phyloP scores from a whole-genome alignment of 2,329 filamentous ascomycete species.

The Onygenales sp. region DNA sequence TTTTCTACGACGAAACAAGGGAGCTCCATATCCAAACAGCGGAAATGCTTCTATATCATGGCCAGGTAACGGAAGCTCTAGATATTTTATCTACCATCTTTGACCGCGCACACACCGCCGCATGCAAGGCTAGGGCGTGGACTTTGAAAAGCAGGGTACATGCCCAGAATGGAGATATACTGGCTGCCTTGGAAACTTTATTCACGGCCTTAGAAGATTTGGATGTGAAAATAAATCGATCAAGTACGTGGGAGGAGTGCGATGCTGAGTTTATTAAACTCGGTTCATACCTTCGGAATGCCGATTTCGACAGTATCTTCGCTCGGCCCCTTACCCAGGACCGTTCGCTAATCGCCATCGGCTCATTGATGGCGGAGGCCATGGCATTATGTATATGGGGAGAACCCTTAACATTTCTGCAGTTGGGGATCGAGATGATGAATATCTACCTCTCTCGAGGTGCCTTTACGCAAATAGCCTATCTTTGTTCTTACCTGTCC shows the following conservation, averaged over 20 bases:
- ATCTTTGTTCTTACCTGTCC: slow-evolving; percentile 50
- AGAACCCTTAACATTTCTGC: slow-evolving; percentile 50
- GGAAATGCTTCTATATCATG: slow-evolving; percentile 74
- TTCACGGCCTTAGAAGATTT: slow-evolving; percentile 63
- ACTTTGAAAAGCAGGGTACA: slow-evolving; percentile 73
- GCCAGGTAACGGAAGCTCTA: slow-evolving; percentile 58
- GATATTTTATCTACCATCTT: slow-evolving; percentile 63
- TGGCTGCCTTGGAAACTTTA: slow-evolving; percentile 58
- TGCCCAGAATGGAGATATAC: slow-evolving; percentile 62
- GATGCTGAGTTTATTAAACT: slow-evolving; percentile 63
- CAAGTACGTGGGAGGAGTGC: slow-evolving; percentile 65
- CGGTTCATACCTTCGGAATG: slow-evolving; percentile 49
- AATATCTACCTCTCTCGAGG: slow-evolving; percentile 46
- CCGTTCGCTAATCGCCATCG: slow-evolving; percentile 33
- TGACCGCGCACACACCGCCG: slow-evolving; percentile 56
- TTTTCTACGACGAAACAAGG: slow-evolving; percentile 77
- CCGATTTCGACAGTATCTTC: slow-evolving; percentile 38
- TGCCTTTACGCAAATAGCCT: slow-evolving; percentile 47
- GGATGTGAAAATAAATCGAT: slow-evolving; percentile 55
- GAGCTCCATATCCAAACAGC: slow-evolving; percentile 69
- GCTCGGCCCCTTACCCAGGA: slow-evolving; percentile 34
- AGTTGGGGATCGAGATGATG: slow-evolving; percentile 49
- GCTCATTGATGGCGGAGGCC: slow-evolving; percentile 49
- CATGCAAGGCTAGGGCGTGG: slow-evolving; percentile 76
- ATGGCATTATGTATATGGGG: slow-evolving; percentile 52